Evolutionary conservation across 371 early-diverging fungal species (phyloP).

Genomic region (Circinella umbellata): DNA sequence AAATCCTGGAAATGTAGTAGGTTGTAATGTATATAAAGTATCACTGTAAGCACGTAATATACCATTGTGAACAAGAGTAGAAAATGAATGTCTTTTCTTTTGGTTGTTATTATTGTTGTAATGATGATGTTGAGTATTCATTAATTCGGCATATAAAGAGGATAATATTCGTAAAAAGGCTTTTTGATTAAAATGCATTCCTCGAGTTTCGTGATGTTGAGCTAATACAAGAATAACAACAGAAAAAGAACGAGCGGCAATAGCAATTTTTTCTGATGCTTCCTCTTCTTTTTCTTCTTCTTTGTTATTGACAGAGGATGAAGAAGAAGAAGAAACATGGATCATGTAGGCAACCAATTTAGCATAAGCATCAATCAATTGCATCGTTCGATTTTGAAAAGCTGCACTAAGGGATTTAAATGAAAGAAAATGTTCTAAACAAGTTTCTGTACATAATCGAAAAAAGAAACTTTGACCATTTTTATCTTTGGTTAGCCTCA

Average conservation of each 20-base stretch:
- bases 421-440: conserved; percentile 32
- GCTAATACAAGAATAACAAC: conserved; percentile 84
- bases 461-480: conserved; percentile 42
- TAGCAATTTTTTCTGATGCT: conserved; percentile 54
- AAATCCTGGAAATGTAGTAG: conserved; percentile 90
- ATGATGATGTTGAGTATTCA: conserved; percentile 49
- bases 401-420: conserved; percentile 26
- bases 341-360: conserved; percentile 78
- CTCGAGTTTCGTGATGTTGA: conserved; percentile 78
- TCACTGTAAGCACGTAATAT: conserved; percentile 61
- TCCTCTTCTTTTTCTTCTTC: conserved; percentile 42
- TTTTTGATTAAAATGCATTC: conserved; percentile 86
- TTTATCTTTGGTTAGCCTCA: conserved; percentile 24
- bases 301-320: conserved; percentile 26
- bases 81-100: no score
- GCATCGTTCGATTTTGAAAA: conserved; percentile 26
- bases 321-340: no score
- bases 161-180: conserved; percentile 90
- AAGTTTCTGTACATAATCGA: conserved; percentile 40
- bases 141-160: conserved; percentile 79
- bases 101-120: no score
- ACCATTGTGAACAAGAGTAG: conserved; percentile 13
- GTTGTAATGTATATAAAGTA: conserved; percentile 85
- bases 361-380: conserved; percentile 80
- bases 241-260: conserved; percentile 80